Base-by-base conservation (phyloP, 805 yeast genomes). In the Kurtzmaniella fragi region DNA sequence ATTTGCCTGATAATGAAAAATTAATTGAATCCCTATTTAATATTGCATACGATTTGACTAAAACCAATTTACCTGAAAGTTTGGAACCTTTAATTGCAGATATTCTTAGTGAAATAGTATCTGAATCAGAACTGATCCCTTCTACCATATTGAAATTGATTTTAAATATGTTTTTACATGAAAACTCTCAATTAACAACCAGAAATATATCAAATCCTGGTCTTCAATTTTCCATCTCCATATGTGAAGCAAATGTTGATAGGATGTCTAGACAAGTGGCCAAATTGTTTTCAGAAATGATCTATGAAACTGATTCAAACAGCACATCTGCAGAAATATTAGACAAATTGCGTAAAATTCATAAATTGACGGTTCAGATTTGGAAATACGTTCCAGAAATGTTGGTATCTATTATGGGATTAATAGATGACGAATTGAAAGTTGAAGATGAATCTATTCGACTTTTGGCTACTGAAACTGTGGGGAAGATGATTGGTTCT, bases 311-410 rank as follows among this genome's bases (percentile, higher is more conserved):
- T 11, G 51, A 43, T n/a, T 52, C 50, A 17, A 55, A 38, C 5
- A 46, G 35, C 32, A 25, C 53, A 9, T 50, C 28, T 5, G 23
- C 26, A 10, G 55, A 49, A 10, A 45, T 48, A 12, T 52, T 48
- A 20, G 57, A 48, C 3, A 44, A 44, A 20, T 59, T 85, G 38
- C 67, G 65, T 9, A 82, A 80, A 50, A 66, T 85, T 3, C 95
- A 88, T 52, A 69, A 59, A 10, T 61, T 87, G 27, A 63, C 82
- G 0, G 61, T 80, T 2, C 82, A 81, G 43, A 63, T 89, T 2
- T 90, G 96, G 96, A 76, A 70, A 48, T 71, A 76, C 37, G 80
- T 80, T 0, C 96, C 96, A 0, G 93, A 84, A 34, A 62, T 85
- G 15, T 65, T 86, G 9, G 71, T 76, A 3, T 77, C 93, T 1